phyloP scores from a whole-genome alignment of 352 stramenopile species.

The Phytophthora colocasiae region DNA sequence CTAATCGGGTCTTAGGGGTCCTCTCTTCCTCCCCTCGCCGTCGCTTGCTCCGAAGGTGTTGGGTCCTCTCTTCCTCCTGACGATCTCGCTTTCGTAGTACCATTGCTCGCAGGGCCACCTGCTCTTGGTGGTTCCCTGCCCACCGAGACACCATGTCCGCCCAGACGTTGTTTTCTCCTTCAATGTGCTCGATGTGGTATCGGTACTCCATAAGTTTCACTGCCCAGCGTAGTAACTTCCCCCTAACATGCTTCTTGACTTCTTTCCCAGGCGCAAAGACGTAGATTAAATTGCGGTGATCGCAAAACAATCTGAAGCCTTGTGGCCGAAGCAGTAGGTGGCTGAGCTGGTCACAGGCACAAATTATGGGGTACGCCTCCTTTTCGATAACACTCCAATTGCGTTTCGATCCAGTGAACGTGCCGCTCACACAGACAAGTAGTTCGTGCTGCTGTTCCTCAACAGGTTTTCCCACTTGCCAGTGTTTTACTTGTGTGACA shows the following conservation, averaged over 20 bases:
- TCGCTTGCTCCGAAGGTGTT: neutral
- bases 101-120: neutral
- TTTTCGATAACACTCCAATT: constrained; percentile 4
- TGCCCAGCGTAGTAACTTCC: constrained; percentile 17
- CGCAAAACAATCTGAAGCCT: neutral
- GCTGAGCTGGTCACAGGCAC: constrained; percentile 8
- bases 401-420: constrained; percentile 10
- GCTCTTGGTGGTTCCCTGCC: neutral
- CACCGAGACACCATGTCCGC: constrained; percentile 19
- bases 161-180: constrained; percentile 11
- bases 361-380: neutral
- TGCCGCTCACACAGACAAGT: constrained; percentile 9
- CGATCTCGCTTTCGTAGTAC: neutral
- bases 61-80: constrained; percentile 13
- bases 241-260: constrained; percentile 20
- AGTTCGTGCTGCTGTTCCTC: constrained; percentile 11
- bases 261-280: constrained; percentile 9
- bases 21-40: constrained; percentile 10
- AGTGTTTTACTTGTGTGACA: neutral
- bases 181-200: constrained; percentile 25
- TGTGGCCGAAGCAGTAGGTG: constrained; percentile 10
- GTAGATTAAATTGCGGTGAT: constrained; percentile 11
- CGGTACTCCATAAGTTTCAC: constrained; percentile 19
- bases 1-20: neutral
- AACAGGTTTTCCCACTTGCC: constrained; percentile 2